These are phyloP conservation scores for Salvia rosmarinus DNA, from an alignment of 257 asterid genomes.

Conservation along the genomic window DNA sequence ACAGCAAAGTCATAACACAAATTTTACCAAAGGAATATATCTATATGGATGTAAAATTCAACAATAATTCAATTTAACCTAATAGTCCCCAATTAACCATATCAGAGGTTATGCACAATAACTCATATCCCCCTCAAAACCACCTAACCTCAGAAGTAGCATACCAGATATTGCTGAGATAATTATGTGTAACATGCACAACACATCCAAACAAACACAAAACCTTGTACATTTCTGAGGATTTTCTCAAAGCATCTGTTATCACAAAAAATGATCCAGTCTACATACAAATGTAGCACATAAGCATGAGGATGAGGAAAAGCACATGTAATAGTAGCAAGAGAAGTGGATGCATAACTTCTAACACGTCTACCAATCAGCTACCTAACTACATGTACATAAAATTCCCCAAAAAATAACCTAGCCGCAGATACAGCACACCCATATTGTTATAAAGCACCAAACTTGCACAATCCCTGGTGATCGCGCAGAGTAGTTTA, in stretches of 20 bases:
- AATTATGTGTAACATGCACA: not conserved
- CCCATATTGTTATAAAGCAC: not conserved
- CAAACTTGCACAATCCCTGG: not conserved
- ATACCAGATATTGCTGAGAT: not conserved
- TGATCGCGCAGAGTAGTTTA: not conserved
- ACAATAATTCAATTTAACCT: no score
- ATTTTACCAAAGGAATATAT: no score
- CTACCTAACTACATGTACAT: not conserved
- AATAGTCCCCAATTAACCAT: not conserved
- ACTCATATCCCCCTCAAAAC: not conserved
- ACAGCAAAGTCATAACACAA: no score
- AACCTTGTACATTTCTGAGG: not conserved
- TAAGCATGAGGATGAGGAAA: not conserved
- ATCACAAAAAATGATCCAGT: not conserved
- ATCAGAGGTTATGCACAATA: not conserved
- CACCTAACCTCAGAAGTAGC: not conserved
- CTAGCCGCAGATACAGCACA: not conserved
- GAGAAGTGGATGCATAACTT: not conserved
- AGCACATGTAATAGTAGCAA: not conserved
- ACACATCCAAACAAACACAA: not conserved
- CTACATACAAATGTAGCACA: not conserved
- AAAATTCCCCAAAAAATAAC: not conserved
- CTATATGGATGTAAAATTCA: no score
- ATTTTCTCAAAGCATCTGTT: no score
- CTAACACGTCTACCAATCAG: not conserved